phyloP scores from a whole-genome alignment of 805 yeast species.

The Candida qinlingensis region DNA sequence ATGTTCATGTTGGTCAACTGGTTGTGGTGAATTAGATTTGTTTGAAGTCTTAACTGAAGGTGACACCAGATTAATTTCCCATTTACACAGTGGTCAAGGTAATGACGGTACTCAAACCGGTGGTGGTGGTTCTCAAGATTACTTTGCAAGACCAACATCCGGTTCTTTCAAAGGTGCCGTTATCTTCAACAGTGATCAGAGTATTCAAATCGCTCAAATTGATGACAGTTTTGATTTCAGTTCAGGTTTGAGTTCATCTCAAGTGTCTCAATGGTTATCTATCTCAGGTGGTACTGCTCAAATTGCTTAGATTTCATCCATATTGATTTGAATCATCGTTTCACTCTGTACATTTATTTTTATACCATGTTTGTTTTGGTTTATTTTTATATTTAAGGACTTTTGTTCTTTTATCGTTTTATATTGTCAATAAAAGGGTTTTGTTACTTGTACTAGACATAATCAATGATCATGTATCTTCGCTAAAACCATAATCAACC shows the following conservation, averaged over 20 bases:
- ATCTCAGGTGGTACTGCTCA: conserved; percentile 43
- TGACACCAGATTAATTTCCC: conserved; percentile 67
- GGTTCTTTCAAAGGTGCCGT: conserved; percentile 86
- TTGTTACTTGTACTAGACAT: no score
- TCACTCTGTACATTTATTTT: no score
- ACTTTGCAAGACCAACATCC: conserved; percentile 78
- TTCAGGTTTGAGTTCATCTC: conserved; percentile 45
- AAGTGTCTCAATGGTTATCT: conserved; percentile 57
- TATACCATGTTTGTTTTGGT: background rate
- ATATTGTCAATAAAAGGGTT: no score
- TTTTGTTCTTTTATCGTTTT: no score
- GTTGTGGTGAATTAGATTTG: conserved; percentile 96
- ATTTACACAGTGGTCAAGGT: conserved; percentile 84
- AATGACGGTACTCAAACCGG: conserved; percentile 47
- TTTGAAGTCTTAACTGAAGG: conserved; percentile 85
- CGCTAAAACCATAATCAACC: no score
- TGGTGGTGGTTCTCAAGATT: conserved; percentile 89
- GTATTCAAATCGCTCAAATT: conserved; percentile 56
- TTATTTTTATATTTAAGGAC: background rate
- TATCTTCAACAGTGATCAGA: conserved; percentile 54
- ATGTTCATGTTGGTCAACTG: conserved; percentile 95
- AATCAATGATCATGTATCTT: no score
- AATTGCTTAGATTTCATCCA: no score
- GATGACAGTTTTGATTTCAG: conserved; percentile 49
- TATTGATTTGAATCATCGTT: no score